Evolutionary conservation across 1,139 yeast species (phyloP).

Genomic region (Kluyveromyces sp.): DNA sequence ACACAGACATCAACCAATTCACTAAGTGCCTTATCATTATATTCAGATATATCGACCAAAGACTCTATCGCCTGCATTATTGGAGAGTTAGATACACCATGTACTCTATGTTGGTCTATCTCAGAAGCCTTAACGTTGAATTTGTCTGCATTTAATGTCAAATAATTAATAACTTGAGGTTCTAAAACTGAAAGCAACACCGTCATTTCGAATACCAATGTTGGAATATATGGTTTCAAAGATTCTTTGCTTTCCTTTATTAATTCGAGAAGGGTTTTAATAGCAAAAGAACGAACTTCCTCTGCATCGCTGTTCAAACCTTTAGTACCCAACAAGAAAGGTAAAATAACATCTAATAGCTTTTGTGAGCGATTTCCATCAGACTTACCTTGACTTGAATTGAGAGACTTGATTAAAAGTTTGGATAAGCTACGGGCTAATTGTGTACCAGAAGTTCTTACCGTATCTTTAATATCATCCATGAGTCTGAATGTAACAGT

Average conservation of each 20-base stretch:
- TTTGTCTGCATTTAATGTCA: slow-evolving; percentile 83
- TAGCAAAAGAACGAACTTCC: slow-evolving; percentile 70
- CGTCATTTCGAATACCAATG: slow-evolving; percentile 60
- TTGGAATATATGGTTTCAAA: slow-evolving; percentile 61
- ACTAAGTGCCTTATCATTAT: slow-evolving; percentile 38
- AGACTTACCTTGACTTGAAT: slow-evolving; percentile 21
- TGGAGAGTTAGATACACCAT: slow-evolving; percentile 73
- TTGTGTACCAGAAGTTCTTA: slow-evolving; percentile 68
- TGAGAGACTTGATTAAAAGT: slow-evolving; percentile 52
- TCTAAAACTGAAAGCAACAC: slow-evolving; percentile 77
- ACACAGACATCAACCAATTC: slow-evolving; percentile 44
- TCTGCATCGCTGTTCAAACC: slow-evolving; percentile 83
- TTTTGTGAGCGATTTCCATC: slow-evolving; percentile 12
- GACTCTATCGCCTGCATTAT: slow-evolving; percentile 82
- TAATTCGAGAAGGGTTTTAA: slow-evolving; percentile 63
- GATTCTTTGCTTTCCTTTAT: slow-evolving; percentile 55
- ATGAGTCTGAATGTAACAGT: slow-evolving; percentile 77
- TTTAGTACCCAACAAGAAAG: slow-evolving; percentile 69
- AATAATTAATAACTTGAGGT: slow-evolving; percentile 82
- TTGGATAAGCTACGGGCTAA: slow-evolving; percentile 64
- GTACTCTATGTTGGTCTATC: slow-evolving; percentile 71
- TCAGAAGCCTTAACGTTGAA: slow-evolving; percentile 65
- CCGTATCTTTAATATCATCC: slow-evolving; percentile 95
- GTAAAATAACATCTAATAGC: slow-evolving; percentile 57
- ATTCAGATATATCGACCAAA: slow-evolving; percentile 50